phyloP scores from a whole-genome alignment of 306 rosid genomes.

The Benincasa hispida region DNA sequence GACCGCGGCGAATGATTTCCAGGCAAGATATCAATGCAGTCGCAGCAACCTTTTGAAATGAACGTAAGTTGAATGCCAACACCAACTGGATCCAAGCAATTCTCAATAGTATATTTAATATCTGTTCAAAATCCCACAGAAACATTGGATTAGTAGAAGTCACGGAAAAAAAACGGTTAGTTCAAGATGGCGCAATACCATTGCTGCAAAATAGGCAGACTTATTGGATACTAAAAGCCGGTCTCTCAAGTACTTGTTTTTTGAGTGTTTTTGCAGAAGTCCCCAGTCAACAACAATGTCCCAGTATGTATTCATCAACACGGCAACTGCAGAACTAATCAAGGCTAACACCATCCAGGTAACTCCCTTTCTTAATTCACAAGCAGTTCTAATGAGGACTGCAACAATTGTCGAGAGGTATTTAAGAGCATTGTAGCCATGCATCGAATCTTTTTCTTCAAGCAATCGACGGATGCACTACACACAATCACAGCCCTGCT shows the following conservation, averaged over 20 bases:
- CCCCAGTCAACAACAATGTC: conserved; percentile 65
- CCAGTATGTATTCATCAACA: conserved; percentile 42
- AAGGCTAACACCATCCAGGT: conserved; percentile 29
- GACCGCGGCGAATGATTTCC: conserved; percentile 55
- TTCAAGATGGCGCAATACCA: conserved; percentile 22
- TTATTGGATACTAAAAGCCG: conserved; percentile 39
- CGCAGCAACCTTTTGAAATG: conserved; percentile 29
- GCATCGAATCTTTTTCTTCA: conserved; percentile 50
- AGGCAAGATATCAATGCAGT: conserved; percentile 25
- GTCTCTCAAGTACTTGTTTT: conserved; percentile 60
- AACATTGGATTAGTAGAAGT: not conserved
- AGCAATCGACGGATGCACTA: conserved; percentile 44
- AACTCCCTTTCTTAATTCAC: conserved; percentile 10
- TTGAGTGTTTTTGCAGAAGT: conserved; percentile 38
- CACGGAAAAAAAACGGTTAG: not conserved
- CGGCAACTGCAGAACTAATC: conserved; percentile 32
- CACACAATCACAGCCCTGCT: not conserved
- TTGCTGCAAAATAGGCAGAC: conserved; percentile 41
- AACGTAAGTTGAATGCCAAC: conserved; percentile 15
- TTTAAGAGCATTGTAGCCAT: conserved; percentile 47
- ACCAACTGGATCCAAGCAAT: conserved; percentile 62
- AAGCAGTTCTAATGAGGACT: conserved; percentile 38
- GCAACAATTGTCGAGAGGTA: conserved; percentile 47
- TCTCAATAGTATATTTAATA: conserved; percentile 45
- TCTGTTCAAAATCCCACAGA: conserved; percentile 21